These are phyloP conservation scores for Paraphoma chrysanthemicola DNA, from an alignment of 2,329 filamentous ascomycete genomes.

Conservation along the genomic window DNA sequence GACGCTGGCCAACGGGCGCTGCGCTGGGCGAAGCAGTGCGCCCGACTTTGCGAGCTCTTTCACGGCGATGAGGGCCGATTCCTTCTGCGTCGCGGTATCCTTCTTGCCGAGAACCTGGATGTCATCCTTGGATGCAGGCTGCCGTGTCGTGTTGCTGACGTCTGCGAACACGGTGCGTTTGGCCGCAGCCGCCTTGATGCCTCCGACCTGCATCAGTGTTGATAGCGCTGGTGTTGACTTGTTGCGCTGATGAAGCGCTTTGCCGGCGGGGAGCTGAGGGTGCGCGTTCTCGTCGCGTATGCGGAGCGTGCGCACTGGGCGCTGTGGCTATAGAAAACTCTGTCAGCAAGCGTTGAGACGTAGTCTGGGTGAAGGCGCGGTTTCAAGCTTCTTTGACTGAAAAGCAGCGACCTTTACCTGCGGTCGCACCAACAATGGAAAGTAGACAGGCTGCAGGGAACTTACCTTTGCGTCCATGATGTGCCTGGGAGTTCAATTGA, in stretches of 20 bases:
- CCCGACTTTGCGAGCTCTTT: slow-evolving; percentile 54
- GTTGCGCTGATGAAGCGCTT: slow-evolving; percentile 75
- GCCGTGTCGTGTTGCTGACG: slow-evolving; percentile 72
- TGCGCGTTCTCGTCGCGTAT: slow-evolving; percentile 74
- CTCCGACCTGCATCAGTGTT: slow-evolving; percentile 60
- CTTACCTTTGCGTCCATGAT: slow-evolving; percentile 56
- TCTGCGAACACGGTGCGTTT: slow-evolving; percentile 85
- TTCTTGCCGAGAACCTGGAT: slow-evolving; percentile 54
- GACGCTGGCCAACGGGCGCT: slow-evolving; percentile 58
- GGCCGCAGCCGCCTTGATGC: slow-evolving; percentile 67
- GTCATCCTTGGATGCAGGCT: slow-evolving; percentile 61
- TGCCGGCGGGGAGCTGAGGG: slow-evolving; percentile 50
- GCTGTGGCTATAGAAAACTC: slow-evolving; percentile 67
- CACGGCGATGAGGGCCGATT: slow-evolving; percentile 31
- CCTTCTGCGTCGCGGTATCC: slow-evolving; percentile 44
- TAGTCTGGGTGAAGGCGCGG: slow-evolving; percentile 7
- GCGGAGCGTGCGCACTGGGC: slow-evolving; percentile 66
- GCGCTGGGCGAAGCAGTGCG: slow-evolving; percentile 65
- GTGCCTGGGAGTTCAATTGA: slow-evolving; percentile 27
- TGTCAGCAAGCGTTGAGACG: slow-evolving; percentile 23
- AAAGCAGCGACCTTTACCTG: background rate
- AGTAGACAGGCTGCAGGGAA: slow-evolving; percentile 1
- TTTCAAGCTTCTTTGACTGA: background rate
- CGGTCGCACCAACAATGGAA: slow-evolving; percentile 3
- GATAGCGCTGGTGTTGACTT: slow-evolving; percentile 76